Conservation (phyloP, 1,284 basidiomycete genomes). For the Pascua guehoae region DNA sequence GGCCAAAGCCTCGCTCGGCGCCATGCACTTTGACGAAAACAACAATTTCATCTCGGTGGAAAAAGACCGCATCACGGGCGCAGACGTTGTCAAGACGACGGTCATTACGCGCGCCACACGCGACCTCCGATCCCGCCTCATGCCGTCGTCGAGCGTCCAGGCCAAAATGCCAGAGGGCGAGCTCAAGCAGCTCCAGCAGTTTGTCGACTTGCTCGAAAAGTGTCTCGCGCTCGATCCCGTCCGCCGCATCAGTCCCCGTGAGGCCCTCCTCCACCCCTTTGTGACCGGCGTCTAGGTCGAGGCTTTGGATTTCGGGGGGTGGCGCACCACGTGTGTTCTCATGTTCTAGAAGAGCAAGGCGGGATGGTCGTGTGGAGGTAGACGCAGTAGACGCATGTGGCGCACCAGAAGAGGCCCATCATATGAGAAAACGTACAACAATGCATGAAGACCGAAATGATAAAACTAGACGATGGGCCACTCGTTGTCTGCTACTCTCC, state of each 20-base stretch:
- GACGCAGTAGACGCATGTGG: no score
- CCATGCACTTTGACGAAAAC: slow-evolving; percentile 90
- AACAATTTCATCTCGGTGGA: slow-evolving; percentile 62
- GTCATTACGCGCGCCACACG: slow-evolving; percentile 77
- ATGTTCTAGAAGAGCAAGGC: no score
- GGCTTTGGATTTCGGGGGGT: neutral
- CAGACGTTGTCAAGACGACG: slow-evolving; percentile 72
- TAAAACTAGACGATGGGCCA: no score
- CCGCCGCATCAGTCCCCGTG: slow-evolving; percentile 77
- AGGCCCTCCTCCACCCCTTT: slow-evolving; percentile 84
- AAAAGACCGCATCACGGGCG: slow-evolving; percentile 73
- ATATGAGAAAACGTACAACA: no score
- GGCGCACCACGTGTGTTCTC: no score
- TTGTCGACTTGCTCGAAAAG: slow-evolving; percentile 88
- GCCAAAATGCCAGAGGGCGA: slow-evolving; percentile 82
- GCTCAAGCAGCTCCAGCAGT: slow-evolving; percentile 71
- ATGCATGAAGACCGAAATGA: no score
- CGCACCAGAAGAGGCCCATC: no score
- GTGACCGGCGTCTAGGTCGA: slow-evolving; percentile 48
- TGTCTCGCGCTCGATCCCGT: slow-evolving; percentile 87
- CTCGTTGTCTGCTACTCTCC: no score
- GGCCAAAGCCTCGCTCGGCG: slow-evolving; percentile 69
- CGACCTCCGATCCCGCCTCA: slow-evolving; percentile 75
- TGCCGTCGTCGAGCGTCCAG: slow-evolving; percentile 67
- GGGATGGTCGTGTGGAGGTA: no score